Percentiles rank a stretch among this genome's conserved stretches.
Evolutionary conservation across 495 filamentous ascomycete genomes (phyloP).

Genomic region (Penicillium daleae): DNA sequence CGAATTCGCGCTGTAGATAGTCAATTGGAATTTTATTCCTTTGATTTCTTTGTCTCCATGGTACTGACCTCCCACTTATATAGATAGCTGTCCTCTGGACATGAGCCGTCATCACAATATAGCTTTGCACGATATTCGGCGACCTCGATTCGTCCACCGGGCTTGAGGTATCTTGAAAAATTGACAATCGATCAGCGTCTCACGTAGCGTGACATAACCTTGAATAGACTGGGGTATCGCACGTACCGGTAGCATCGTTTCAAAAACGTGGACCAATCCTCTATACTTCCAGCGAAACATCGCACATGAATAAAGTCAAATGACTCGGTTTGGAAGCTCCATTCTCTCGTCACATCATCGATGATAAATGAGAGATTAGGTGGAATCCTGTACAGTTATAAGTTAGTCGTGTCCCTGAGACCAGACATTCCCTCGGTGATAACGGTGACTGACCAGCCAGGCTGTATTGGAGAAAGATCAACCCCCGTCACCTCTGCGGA

Average conservation of each 20-base stretch:
- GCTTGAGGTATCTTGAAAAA: slow-evolving; percentile 24
- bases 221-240: neutral
- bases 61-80: slow-evolving; percentile 18
- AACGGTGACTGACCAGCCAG: slow-evolving; percentile 33
- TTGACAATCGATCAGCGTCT: neutral
- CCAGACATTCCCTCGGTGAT: neutral
- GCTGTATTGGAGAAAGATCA: slow-evolving; percentile 59
- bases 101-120: slow-evolving; percentile 22
- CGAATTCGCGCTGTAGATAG: slow-evolving; percentile 23
- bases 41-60: neutral
- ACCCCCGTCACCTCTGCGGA: slow-evolving; percentile 37
- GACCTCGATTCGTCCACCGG: slow-evolving; percentile 28
- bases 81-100: slow-evolving; percentile 20
- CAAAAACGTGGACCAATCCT: slow-evolving; percentile 33
- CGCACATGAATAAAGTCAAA: slow-evolving; percentile 47
- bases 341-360: slow-evolving; percentile 39
- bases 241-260: slow-evolving; percentile 21
- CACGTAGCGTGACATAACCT: neutral
- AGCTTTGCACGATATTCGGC: slow-evolving; percentile 16
- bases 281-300: slow-evolving; percentile 35
- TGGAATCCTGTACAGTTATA: slow-evolving; percentile 32
- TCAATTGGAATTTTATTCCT: neutral
- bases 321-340: slow-evolving; percentile 38
- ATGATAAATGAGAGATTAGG: slow-evolving; percentile 39
- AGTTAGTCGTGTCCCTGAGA: neutral